phyloP scores from a whole-genome alignment of 83 land plant species.

The Picea abies region DNA sequence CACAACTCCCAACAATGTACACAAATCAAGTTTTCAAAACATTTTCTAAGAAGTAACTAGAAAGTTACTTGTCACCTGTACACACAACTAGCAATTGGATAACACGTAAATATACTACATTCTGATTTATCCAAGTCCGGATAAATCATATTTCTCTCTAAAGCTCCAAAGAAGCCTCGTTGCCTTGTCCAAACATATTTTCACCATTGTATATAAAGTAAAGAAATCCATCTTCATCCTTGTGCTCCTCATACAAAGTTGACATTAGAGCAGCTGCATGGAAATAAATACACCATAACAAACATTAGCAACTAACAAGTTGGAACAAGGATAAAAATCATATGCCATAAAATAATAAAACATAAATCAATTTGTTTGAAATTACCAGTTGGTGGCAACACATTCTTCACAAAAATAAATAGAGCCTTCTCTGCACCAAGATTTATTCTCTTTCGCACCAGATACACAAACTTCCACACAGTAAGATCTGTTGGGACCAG shows the following conservation, averaged over 20 bases:
- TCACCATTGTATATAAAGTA: constrained; percentile 35
- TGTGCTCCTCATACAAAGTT: constrained; percentile 25
- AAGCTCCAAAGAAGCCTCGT: too few relatives aligned
- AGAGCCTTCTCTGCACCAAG: constrained; percentile 22
- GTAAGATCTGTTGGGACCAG: constrained; percentile 27
- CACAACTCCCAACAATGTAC: background rate
- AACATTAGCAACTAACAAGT: background rate
- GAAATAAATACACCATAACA: background rate
- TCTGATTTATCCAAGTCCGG: background rate
- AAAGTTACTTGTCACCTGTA: background rate
- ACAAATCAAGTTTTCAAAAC: background rate
- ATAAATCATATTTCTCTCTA: too few relatives aligned
- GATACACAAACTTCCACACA: constrained; percentile 32
- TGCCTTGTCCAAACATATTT: constrained; percentile 15
- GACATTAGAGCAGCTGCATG: constrained; percentile 25
- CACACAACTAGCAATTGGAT: background rate
- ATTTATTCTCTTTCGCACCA: constrained; percentile 27
- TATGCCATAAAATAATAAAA: too few relatives aligned
- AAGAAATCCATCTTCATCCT: constrained; percentile 42
- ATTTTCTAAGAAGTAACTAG: background rate
- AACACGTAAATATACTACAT: background rate
- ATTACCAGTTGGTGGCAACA: constrained; percentile 28
- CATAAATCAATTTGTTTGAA: background rate
- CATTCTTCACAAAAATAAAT: constrained; percentile 26
- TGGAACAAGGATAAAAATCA: background rate